Base-by-base conservation (phyloP, 179 eudicot species). In the Beta macrorhiza region DNA sequence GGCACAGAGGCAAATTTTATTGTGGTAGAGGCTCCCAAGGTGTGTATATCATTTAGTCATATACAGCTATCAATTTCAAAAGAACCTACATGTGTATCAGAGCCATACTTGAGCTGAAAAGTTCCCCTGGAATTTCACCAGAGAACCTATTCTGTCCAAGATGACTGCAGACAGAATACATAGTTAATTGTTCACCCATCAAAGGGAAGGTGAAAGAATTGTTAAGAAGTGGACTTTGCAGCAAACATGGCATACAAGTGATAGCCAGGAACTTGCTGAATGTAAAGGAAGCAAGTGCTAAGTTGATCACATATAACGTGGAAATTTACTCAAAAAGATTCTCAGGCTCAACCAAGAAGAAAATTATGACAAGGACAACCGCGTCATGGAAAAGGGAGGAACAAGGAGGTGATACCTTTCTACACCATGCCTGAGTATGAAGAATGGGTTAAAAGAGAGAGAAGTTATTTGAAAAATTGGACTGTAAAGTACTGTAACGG, bases 381-480 rank as follows among this genome's bases (percentile, higher is more conserved):
- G 32, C 32, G 32, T 47, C 51, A 90, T 56, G 86, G 78, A 59
- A 84, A 86, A 69, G 88, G 84, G 19, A 84, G 73, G 47, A 57
- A 79, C 67, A 85, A 73, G 37, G 51, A 59, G 82, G 87, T 85
- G 29, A 6, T 89, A 42, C 73, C 96, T 2, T 93, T 90, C 67
- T 94, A 93, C 76, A 81, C 97, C 14, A 91, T 94, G 90, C 94
- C 95, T 1, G 96, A 93, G 82, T 94, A 93, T 75, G 92, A 91
- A 77, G 72, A 83, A 2, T 94, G 98, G 98, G 85, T 81, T 42
- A 88, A 87, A 69, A 85, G 83, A 78, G n/a, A 85, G 73, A 91
- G 91, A 22, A 80, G 77, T 17, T 80, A 80, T 83, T 80, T 92
- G 22, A 90, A 82, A 55, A 89, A 86, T 32, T 93, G 96, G 97